Evolutionary conservation across 495 filamentous ascomycete genomes (phyloP).

Genomic region (Platismatia glauca): DNA sequence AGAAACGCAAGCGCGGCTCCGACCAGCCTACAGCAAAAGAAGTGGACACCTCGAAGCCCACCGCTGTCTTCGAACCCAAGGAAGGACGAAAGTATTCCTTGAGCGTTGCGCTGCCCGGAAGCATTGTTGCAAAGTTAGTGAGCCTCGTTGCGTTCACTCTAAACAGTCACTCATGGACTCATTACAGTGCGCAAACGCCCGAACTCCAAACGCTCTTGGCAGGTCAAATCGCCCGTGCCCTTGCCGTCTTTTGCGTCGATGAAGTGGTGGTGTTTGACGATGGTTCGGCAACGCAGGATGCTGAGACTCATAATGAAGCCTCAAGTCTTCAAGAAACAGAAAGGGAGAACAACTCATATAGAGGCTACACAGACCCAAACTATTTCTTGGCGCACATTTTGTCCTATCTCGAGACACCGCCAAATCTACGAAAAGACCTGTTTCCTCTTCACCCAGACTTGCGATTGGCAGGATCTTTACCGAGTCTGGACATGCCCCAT

Average conservation of each 20-base stretch:
- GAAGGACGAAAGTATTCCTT: constrained; percentile 42
- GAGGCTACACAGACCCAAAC: constrained; percentile 54
- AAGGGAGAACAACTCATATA: constrained; percentile 40
- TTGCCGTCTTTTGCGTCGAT: constrained; percentile 68
- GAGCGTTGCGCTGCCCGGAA: constrained; percentile 50
- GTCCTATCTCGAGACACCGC: constrained; percentile 66
- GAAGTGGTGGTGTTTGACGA: constrained; percentile 71
- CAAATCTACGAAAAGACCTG: constrained; percentile 57
- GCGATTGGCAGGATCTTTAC: constrained; percentile 51
- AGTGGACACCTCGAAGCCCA: constrained; percentile 48
- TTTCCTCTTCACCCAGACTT: constrained; percentile 68
- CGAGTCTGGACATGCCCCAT: constrained; percentile 68
- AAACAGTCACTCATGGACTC: constrained; percentile 8
- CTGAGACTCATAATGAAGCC: constrained; percentile 18
- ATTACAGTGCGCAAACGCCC: constrained; percentile 43
- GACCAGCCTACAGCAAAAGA: background rate
- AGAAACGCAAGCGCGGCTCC: constrained; percentile 19
- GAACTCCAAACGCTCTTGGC: constrained; percentile 58
- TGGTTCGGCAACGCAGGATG: constrained; percentile 19
- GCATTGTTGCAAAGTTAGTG: constrained; percentile 49
- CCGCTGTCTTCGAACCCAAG: constrained; percentile 44
- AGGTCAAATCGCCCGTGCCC: constrained; percentile 60
- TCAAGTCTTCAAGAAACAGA: constrained; percentile 31
- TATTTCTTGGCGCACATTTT: constrained; percentile 66
- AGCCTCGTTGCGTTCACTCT: background rate